Evolutionary conservation across 768 basidiomycete genomes (phyloP), one percentile per base, ranked within the genome.

Genomic region (Dioszegia crocea): DNA sequence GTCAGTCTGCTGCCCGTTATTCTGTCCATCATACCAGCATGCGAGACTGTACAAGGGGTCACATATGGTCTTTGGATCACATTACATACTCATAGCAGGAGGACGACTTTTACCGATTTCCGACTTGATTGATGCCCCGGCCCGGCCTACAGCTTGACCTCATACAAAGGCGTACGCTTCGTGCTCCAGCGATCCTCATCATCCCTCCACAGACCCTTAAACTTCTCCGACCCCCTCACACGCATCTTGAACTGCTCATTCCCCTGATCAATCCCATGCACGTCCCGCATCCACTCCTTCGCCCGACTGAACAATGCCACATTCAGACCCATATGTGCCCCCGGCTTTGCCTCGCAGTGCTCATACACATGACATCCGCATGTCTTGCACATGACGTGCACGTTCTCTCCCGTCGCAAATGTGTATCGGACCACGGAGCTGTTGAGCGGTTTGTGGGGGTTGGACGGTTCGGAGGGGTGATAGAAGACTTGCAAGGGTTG

Each of bases 291-390:
- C 29, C 53, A 60, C 36, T 54, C 56, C 11, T 40, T 43, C 17
- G 52, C 45, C 10, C 55, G 56, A 39, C 58, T 61, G 19, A 61
- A 40, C 26, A 65, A 33, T 40, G 56, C 52, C 12, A 56, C 48
- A 49, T 65, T 65, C 41, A 65, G 19, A 4, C 63, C 63, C 14
- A 57, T 21, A 23, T 44, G 11, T 4, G n/a, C 39, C 3, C 29
- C 23, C n/a, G n/a, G 27, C 5, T n/a, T 21, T 12, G 4, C 39
- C 29, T 55, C 41, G 16, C 27, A 6, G 21, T 40, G 39, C 47
- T 65, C 63, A 36, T 53, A 65, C 2, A 65, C 53, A 24, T 65
- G 57, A 27, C 52, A 58, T 5, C 60, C 60, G 39, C 63, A 65
- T 21, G 41, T 51, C 52, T 59, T 61, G 47, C 60, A 65, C 40